Evolutionary conservation across 371 early-diverging fungal genomes (phyloP), one percentile per base, ranked within the genome.

Genomic region (Rhizopus arrhizus): DNA sequence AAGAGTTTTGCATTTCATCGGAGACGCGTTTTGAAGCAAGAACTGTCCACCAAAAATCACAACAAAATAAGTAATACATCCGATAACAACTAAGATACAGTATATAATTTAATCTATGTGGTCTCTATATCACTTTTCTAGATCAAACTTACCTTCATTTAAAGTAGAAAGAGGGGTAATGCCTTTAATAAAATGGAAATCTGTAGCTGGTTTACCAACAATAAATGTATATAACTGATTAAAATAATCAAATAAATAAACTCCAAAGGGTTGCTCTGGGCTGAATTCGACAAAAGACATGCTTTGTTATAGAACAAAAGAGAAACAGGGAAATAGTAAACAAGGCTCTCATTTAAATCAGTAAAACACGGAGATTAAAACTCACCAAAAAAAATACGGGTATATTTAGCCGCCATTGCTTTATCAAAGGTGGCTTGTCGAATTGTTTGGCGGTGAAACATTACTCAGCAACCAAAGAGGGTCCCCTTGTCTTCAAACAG

Each of bases 21-120:
- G 85, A 42, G 80, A 72, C 38, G 69, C 68, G 61, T 72, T 69
- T 13, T 22, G 45, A 85, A 90, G 85, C 45, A 88, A 62, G 55
- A 70, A 62, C 53, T 82, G 85, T 5, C 85, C 85, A 45, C 88
- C 85, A 77, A 89, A 87, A 62, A 91, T 84, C 59, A 86, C 75
- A 22, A 77, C 61, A 40, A 87, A 74, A 72, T 91, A 91, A 40
- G 80, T 62, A 52, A 78, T 49, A 42, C 77, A 78, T 54, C 72
- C 68, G 59, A 72, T 58, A 40, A 72, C 61, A 12, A 90, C 88
- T 64, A 80, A 12, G 0, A n/a, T 9, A 12, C 2, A 32, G 22
- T 3, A 22, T 22, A 22, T 22, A 22, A 22, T 48, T 16, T 9
- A 6, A 33, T 15, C 31, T n/a, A 10, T n/a, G 0, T 41, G 41